Evolutionary conservation across 192 early-diverging fungal species (phyloP), one percentile per base, ranked within the genome.

Genomic region (Coemansia interrupta): DNA sequence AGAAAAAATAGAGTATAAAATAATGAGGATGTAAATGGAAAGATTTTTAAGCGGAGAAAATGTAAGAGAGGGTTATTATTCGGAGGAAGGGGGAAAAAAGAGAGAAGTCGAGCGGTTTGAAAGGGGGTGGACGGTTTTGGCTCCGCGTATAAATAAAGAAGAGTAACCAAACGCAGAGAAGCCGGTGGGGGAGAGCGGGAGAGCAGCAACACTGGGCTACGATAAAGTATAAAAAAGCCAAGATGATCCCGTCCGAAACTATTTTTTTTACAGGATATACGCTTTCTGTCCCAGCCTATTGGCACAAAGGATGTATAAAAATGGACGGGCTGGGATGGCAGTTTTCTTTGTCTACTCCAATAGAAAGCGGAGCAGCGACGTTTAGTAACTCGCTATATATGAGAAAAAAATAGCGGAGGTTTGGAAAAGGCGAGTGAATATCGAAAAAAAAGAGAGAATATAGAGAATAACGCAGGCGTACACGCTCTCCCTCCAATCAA

Each of bases 21-120:
- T 41, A 30, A 55, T 24, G 22, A 3, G 17, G 13, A 23, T 6
- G 40, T 41, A 55, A 5, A 55, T 42, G 24, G 5, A 55, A 55
- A 18, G 5, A 38, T 23, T 49, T 49, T 49, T 26, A 49, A 50
- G 48, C 48, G 48, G 48, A 50, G 48, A 11, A 44, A 28, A 50
- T 26, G 28, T n/a, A 39, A 44, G 43, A 44, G 41, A 56, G 11
- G 19, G 0, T 4, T 40, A 20, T 18, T 14, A 20, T 38, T 18
- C 13, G 26, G 18, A 7, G 22, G 18, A 24, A 13, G 19, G 22
- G 19, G 14, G 14, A 3, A 42, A 42, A 23, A 40, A 40, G 22
- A 40, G 38, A 39, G 18, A 40, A 19, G 14, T 0, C 44, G 18
- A 46, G 2, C 13, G 0, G 20, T 11, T 24, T n/a, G n/a, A 10